Evolutionary conservation across 257 asterid genomes (phyloP).

Genomic region (Primulina eburnea): DNA sequence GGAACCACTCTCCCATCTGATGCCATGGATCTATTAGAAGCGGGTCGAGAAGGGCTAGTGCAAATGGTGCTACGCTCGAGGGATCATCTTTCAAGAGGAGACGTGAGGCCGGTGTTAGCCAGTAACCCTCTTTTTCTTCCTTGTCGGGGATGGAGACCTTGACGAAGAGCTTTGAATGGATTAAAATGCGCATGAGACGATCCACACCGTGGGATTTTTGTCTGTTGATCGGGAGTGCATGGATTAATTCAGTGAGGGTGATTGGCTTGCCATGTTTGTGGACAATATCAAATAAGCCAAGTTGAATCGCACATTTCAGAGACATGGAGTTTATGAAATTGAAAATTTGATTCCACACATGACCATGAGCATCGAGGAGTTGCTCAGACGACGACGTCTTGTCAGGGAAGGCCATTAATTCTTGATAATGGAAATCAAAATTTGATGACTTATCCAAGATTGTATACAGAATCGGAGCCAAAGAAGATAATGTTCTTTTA

Average conservation of each 20-base stretch:
- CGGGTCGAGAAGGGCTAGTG: conserved; percentile 16
- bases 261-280: conserved; percentile 28
- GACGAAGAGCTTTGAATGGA: conserved; percentile 23
- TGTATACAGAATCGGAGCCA: too few species aligned
- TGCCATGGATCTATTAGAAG: conserved; percentile 17
- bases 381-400: not conserved
- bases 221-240: conserved; percentile 19
- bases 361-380: conserved; percentile 26
- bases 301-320: conserved; percentile 24
- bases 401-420: not conserved
- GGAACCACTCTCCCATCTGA: conserved; percentile 30
- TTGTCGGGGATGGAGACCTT: not conserved
- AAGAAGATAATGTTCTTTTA: too few species aligned
- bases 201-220: conserved; percentile 10
- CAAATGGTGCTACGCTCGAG: not conserved
- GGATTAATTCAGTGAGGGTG: conserved; percentile 21
- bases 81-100: conserved; percentile 23
- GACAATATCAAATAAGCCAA: conserved; percentile 23
- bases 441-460: not conserved
- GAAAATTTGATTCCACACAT: conserved; percentile 22
- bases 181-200: conserved; percentile 22
- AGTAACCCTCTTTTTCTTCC: conserved; percentile 16
- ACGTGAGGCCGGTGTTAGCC: conserved; percentile 26
- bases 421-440: not conserved
- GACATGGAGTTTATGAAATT: conserved; percentile 27